phyloP scores from a whole-genome alignment of 1,284 basidiomycete species.

The Irpex sp. region DNA sequence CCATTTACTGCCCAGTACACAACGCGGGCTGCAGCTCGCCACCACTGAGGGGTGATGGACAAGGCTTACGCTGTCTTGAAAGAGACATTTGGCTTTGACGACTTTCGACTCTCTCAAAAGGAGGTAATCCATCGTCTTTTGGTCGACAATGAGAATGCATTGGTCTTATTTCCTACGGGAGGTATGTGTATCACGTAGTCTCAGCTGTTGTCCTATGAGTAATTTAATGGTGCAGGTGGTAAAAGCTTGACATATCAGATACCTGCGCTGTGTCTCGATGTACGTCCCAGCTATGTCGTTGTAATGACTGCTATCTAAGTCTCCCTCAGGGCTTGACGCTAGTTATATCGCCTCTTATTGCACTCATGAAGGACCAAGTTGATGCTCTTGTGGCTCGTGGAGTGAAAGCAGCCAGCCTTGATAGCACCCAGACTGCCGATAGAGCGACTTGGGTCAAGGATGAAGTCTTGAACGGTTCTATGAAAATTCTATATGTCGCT shows the following conservation, averaged over 20 bases:
- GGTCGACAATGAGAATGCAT: conserved; percentile 36
- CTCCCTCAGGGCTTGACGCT: conserved; percentile 54
- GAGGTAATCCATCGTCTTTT: conserved; percentile 36
- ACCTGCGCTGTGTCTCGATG: conserved; percentile 53
- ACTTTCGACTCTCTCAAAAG: conserved; percentile 36
- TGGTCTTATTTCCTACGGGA: conserved; percentile 37
- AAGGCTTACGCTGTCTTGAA: conserved; percentile 27
- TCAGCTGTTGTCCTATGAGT: background rate
- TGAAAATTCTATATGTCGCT: conserved; percentile 84
- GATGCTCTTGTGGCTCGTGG: conserved; percentile 61
- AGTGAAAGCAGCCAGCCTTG: conserved; percentile 65
- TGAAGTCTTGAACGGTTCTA: conserved; percentile 37
- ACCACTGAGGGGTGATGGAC: conserved; percentile 19
- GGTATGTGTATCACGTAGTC: conserved; percentile 18
- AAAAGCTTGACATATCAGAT: conserved; percentile 57
- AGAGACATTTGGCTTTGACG: conserved; percentile 31
- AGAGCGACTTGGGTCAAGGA: conserved; percentile 49
- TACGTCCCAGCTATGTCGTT: conserved; percentile 9
- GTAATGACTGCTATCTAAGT: conserved; percentile 4
- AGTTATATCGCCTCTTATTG: conserved; percentile 75
- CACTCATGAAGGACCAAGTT: conserved; percentile 95
- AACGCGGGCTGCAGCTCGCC: conserved; percentile 4
- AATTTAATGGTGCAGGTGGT: conserved; percentile 23
- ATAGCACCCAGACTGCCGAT: conserved; percentile 63
- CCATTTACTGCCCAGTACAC: background rate